phyloP scores from a whole-genome alignment of 768 basidiomycete genomes.

The Psilocybe subaeruginosa region DNA sequence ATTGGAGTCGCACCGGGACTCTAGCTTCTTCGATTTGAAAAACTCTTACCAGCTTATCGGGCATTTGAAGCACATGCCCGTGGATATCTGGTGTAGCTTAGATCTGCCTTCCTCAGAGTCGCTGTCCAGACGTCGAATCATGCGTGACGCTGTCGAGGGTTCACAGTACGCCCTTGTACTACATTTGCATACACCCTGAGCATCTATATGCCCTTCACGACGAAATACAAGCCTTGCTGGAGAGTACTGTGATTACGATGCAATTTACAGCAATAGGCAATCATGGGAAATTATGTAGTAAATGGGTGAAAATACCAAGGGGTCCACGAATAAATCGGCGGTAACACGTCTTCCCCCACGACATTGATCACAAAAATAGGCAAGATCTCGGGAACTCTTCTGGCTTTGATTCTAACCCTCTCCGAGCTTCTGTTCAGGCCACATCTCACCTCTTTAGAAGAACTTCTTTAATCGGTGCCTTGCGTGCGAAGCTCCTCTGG shows the following conservation, averaged over 20 bases:
- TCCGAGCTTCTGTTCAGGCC: conserved; percentile 18
- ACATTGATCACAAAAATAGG: conserved; percentile 12
- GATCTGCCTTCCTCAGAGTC: background rate
- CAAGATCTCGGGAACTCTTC: conserved; percentile 22
- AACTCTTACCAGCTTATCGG: conserved; percentile 5
- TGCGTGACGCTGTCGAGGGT: background rate
- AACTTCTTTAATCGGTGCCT: conserved; percentile 27
- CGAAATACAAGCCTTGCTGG: background rate
- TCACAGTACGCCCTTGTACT: no score
- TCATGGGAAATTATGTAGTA: background rate
- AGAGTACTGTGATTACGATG: background rate
- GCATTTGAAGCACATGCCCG: conserved; percentile 1
- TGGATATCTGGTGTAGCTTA: background rate
- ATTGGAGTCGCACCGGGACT: background rate
- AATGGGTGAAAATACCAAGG: conserved; percentile 4
- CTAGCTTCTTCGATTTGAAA: conserved; percentile 3
- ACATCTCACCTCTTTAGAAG: conserved; percentile 18
- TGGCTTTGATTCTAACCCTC: conserved; percentile 9
- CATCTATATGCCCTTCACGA: background rate
- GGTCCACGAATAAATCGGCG: conserved; percentile 8
- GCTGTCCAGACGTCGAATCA: background rate
- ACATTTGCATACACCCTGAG: no score
- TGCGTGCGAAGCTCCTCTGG: conserved; percentile 7
- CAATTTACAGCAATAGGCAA: background rate
- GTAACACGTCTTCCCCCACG: conserved; percentile 14